Evolutionary conservation across 495 filamentous ascomycete genomes (phyloP).

Genomic region (Delitschia confertaspora): DNA sequence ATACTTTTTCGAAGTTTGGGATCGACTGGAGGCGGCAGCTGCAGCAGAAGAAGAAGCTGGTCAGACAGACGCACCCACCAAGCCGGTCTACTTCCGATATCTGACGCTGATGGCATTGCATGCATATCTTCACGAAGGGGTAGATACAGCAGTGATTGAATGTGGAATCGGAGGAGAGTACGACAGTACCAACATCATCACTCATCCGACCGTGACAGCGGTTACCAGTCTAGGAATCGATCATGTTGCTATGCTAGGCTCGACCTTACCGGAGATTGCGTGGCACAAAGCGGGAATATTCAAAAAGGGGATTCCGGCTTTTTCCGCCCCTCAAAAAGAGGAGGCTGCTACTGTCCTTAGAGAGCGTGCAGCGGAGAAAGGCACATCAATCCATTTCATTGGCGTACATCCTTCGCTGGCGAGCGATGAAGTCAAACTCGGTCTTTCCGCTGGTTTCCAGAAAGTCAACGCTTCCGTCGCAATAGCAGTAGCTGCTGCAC

Average conservation of each 20-base stretch:
- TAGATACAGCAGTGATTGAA: conserved; percentile 80
- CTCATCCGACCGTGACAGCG: conserved; percentile 59
- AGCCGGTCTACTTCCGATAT: conserved; percentile 86
- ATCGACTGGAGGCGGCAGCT: conserved; percentile 55
- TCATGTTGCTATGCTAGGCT: conserved; percentile 68
- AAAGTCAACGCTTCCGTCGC: conserved; percentile 79
- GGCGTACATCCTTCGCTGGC: conserved; percentile 53
- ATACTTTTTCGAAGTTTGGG: conserved; percentile 88
- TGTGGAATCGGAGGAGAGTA: conserved; percentile 91
- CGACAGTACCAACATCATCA: conserved; percentile 87
- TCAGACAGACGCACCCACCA: conserved; percentile 44
- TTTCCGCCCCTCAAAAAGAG: conserved; percentile 62
- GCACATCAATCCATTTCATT: conserved; percentile 52
- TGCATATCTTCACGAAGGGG: conserved; percentile 68
- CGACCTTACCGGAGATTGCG: conserved; percentile 82
- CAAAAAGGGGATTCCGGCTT: conserved; percentile 60
- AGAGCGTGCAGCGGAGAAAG: conserved; percentile 60
- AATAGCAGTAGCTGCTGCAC: conserved; percentile 59
- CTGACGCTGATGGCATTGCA: conserved; percentile 87
- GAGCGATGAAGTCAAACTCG: conserved; percentile 51
- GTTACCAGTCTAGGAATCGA: conserved; percentile 88
- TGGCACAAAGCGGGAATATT: conserved; percentile 97
- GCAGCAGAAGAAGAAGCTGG: conserved; percentile 40
- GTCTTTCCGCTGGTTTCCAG: conserved; percentile 73
- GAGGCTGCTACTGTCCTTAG: conserved; percentile 60